Evolutionary conservation across 768 basidiomycete genomes (phyloP).

Genomic region (Phanerochaete carnosa): DNA sequence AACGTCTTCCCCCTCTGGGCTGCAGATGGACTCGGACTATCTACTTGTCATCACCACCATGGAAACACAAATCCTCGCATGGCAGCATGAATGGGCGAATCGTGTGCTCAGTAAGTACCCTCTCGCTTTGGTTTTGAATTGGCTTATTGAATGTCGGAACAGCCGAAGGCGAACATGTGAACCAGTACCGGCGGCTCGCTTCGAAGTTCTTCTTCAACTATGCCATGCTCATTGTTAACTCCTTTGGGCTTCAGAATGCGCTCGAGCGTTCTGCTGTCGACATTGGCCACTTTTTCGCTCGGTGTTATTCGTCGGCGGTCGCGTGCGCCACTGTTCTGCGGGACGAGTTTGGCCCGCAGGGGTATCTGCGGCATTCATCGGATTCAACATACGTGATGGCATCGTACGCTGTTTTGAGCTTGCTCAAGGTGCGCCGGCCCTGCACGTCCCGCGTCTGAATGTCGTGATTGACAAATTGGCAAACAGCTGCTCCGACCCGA

Average conservation of each 20-base stretch:
- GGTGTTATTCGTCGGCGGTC: conserved; percentile 70
- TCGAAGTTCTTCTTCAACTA: conserved; percentile 83
- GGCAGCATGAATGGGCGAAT: conserved; percentile 52
- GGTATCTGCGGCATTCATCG: conserved; percentile 78
- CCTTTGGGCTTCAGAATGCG: conserved; percentile 96
- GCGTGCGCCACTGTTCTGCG: conserved; percentile 69
- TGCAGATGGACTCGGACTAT: conserved; percentile 85
- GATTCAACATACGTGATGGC: conserved; percentile 91
- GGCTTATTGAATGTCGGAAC: neutral
- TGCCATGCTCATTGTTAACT: conserved; percentile 84
- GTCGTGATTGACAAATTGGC: neutral
- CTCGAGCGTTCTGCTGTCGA: conserved; percentile 72
- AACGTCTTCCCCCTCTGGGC: conserved; percentile 73
- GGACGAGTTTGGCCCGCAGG: conserved; percentile 74
- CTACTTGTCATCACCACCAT: conserved; percentile 79
- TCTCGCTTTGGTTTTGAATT: neutral
- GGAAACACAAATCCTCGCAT: conserved; percentile 69
- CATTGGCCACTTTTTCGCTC: conserved; percentile 80
- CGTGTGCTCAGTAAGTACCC: neutral
- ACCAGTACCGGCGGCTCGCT: conserved; percentile 48
- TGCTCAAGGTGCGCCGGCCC: conserved; percentile 69
- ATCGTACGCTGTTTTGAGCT: conserved; percentile 89
- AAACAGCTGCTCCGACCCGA: conserved; percentile 77
- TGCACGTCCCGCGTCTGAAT: neutral
- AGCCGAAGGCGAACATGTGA: conserved; percentile 14